These are phyloP conservation scores for Candida tunisiensis DNA, from an alignment of 1,139 yeast genomes.

Conservation along the genomic window DNA sequence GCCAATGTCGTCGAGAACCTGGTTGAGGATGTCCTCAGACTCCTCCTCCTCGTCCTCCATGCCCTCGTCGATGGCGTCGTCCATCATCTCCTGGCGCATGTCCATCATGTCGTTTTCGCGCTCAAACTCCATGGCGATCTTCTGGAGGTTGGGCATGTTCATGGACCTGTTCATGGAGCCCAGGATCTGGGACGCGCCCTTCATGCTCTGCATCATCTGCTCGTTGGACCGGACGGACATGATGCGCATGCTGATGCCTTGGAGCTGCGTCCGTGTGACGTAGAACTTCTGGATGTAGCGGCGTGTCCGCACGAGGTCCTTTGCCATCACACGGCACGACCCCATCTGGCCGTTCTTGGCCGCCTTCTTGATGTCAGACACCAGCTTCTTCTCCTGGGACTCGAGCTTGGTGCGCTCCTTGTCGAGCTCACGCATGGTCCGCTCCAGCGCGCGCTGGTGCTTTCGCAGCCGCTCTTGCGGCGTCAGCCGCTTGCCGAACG, in stretches of 20 bases:
- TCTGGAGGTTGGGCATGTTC: slow-evolving; percentile 79
- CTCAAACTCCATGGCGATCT: slow-evolving; percentile 91
- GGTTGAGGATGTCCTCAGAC: slow-evolving; percentile 80
- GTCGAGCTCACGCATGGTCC: slow-evolving; percentile 83
- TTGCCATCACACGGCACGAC: slow-evolving; percentile 88
- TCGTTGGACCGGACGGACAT: slow-evolving; percentile 87
- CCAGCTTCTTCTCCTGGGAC: slow-evolving; percentile 76
- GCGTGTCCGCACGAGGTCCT: slow-evolving; percentile 81
- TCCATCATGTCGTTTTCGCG: slow-evolving; percentile 93
- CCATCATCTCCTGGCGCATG: slow-evolving; percentile 97
- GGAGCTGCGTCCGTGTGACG: slow-evolving; percentile 87
- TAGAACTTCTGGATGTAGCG: slow-evolving; percentile 69
- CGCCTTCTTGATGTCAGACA: slow-evolving; percentile 72
- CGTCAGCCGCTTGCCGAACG: slow-evolving; percentile 82
- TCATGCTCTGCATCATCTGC: slow-evolving; percentile 92
- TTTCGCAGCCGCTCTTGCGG: slow-evolving; percentile 91
- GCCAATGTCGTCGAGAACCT: slow-evolving; percentile 91
- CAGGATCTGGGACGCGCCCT: slow-evolving; percentile 76
- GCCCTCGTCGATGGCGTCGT: slow-evolving; percentile 91
- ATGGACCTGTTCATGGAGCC: slow-evolving; percentile 78
- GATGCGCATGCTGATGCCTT: slow-evolving; percentile 80
- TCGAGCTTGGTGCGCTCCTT: slow-evolving; percentile 78
- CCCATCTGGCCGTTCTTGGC: slow-evolving; percentile 83
- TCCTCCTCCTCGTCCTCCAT: slow-evolving; percentile 83
- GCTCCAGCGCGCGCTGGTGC: slow-evolving; percentile 88